A percentile compares a stretch with the other conserved stretches of the same genome.
These are phyloP conservation scores for Suillus lakei DNA, from an alignment of 768 basidiomycete genomes.

Conservation along the genomic window DNA sequence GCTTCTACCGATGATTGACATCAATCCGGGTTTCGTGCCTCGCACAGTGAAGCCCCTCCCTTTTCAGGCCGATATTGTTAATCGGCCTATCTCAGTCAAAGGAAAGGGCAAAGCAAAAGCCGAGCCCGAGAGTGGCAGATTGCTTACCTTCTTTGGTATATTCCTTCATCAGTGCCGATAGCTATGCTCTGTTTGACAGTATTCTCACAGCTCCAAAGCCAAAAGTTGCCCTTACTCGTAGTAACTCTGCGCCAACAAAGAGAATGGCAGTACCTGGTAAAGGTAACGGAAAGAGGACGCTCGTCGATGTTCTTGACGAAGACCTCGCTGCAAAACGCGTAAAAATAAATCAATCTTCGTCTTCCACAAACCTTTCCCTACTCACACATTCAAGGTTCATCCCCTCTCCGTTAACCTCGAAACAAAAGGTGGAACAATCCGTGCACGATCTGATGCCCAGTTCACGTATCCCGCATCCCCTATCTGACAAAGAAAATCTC, in stretches of 20 bases:
- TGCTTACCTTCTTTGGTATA: slow-evolving; percentile 69
- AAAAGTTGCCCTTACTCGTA: slow-evolving; percentile 28
- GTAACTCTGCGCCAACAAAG: slow-evolving; percentile 34
- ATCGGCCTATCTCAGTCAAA: slow-evolving; percentile 37
- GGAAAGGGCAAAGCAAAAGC: slow-evolving; percentile 51
- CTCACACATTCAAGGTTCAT: slow-evolving; percentile 46
- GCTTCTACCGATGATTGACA: slow-evolving; percentile 73
- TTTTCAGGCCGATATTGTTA: slow-evolving; percentile 32
- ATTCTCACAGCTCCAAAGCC: slow-evolving; percentile 30
- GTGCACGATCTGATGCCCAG: slow-evolving; percentile 23
- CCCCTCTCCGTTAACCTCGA: slow-evolving; percentile 13
- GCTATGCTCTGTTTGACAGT: slow-evolving; percentile 38
- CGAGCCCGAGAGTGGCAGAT: slow-evolving; percentile 35
- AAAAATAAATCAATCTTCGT: slow-evolving; percentile 38
- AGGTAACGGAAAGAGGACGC: slow-evolving; percentile 76
- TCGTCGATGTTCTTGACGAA: slow-evolving; percentile 71
- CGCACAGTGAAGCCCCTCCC: slow-evolving; percentile 50
- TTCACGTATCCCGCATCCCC: slow-evolving; percentile 35
- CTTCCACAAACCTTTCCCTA: slow-evolving; percentile 16
- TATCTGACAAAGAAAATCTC: slow-evolving; percentile 50
- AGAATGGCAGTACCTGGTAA: slow-evolving; percentile 45
- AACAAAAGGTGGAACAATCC: slow-evolving; percentile 14
- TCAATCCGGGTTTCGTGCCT: slow-evolving; percentile 69
- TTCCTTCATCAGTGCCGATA: slow-evolving; percentile 42
- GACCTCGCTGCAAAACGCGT: slow-evolving; percentile 61